A percentile compares a stretch with the other conserved stretches of the same genome.
Conservation (phyloP, 2,329 filamentous ascomycete species). For the Microsporum canis region DNA sequence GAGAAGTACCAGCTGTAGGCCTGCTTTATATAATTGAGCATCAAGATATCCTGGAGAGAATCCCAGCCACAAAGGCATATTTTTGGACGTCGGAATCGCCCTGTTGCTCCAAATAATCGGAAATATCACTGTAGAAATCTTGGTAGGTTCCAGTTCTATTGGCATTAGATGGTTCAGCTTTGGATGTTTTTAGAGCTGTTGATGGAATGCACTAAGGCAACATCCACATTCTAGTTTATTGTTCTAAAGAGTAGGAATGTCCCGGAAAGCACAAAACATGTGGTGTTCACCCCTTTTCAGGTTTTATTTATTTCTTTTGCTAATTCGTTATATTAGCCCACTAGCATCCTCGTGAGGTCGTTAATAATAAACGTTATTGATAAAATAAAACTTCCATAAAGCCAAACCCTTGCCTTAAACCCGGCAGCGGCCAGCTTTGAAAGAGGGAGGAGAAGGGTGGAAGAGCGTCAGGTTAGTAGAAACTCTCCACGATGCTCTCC, state of each 20-base stretch:
- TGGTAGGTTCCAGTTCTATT: not conserved
- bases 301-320: not conserved
- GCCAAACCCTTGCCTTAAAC: not conserved
- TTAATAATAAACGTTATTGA: not conserved
- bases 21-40: not conserved
- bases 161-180: not conserved
- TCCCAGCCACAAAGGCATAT: not conserved
- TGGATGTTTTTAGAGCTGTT: not conserved
- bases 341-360: not conserved
- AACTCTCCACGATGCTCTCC: conserved; percentile 97
- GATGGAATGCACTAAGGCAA: not conserved
- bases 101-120: not conserved
- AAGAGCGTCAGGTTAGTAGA: conserved; percentile 56
- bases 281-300: not conserved
- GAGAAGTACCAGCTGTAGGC: not conserved
- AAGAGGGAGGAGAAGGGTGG: not conserved
- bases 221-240: not conserved
- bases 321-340: not conserved
- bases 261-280: not conserved
- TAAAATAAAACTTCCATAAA: not conserved
- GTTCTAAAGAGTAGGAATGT: not conserved
- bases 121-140: not conserved
- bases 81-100: not conserved
- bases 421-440: not conserved
- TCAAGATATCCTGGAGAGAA: not conserved